Conservation (phyloP, 2,329 filamentous ascomycete genomes). For the Periconia sp. region DNA sequence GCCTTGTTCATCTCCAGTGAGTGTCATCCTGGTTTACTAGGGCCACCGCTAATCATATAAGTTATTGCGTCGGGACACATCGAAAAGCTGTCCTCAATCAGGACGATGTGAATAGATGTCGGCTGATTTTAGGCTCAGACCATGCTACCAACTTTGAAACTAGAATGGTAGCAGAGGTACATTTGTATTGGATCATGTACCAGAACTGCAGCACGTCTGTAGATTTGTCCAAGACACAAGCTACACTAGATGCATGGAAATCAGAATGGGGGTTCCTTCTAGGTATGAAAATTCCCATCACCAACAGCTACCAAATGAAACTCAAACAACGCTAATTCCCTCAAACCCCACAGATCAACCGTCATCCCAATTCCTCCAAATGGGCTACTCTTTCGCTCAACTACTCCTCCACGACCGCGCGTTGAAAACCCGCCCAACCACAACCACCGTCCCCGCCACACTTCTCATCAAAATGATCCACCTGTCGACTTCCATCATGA, state of each 20-base stretch:
- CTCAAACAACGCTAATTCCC: neutral
- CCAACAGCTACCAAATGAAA: neutral
- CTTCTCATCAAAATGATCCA: constrained; percentile 47
- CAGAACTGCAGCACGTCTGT: constrained; percentile 34
- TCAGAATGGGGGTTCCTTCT: constrained; percentile 45
- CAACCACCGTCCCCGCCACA: constrained; percentile 31
- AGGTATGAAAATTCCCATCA: constrained; percentile 25
- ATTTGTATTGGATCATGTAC: constrained; percentile 51
- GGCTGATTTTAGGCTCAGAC: constrained; percentile 41
- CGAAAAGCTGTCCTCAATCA: constrained; percentile 42
- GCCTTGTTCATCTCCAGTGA: constrained; percentile 48
- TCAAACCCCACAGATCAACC: constrained; percentile 39
- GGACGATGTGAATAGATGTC: constrained; percentile 43
- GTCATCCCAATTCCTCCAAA: constrained; percentile 49
- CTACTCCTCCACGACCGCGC: constrained; percentile 47
- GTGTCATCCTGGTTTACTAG: neutral
- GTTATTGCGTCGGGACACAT: constrained; percentile 49
- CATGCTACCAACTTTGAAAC: constrained; percentile 48
- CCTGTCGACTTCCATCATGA: constrained; percentile 44
- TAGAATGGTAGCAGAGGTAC: constrained; percentile 51
- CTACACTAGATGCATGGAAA: constrained; percentile 42
- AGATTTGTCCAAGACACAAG: constrained; percentile 39
- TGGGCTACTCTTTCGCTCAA: constrained; percentile 51
- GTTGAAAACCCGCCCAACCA: constrained; percentile 38
- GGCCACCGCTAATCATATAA: constrained; percentile 6